Evolutionary conservation across 177 flowering plant genomes (phyloP).

Genomic region (Telopea speciosissima): DNA sequence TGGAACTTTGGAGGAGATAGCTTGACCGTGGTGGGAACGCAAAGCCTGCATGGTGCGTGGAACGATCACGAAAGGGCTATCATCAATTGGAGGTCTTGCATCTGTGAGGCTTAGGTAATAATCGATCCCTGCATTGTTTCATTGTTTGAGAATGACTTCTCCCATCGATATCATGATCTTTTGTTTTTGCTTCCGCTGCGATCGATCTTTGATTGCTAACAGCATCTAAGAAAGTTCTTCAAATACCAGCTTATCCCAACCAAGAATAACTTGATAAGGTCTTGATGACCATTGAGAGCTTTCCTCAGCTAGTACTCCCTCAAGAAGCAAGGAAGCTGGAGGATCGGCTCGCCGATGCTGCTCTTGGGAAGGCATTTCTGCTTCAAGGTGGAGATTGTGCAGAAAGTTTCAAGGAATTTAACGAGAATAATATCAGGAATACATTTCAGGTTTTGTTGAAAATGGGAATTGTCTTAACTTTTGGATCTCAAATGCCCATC

Average conservation of each 20-base stretch:
- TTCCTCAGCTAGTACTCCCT: constrained; percentile 51
- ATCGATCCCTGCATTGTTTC: too few relatives aligned
- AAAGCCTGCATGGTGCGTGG: too few relatives aligned
- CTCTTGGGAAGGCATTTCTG: constrained; percentile 49
- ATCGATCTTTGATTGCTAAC: too few relatives aligned
- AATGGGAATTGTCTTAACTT: constrained; percentile 51
- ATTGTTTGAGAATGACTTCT: too few relatives aligned
- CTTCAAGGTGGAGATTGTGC: constrained; percentile 41
- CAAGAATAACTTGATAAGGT: constrained; percentile 32
- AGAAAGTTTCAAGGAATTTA: constrained; percentile 48
- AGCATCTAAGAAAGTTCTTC: constrained; percentile 35
- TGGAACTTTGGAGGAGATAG: too few relatives aligned
- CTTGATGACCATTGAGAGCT: constrained; percentile 26
- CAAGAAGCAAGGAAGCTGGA: constrained; percentile 54
- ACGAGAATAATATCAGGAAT: constrained; percentile 46
- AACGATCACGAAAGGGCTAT: too few relatives aligned
- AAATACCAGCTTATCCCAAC: constrained; percentile 45
- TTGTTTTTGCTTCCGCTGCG: too few relatives aligned
- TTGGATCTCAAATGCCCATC: constrained; percentile 50
- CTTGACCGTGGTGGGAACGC: too few relatives aligned
- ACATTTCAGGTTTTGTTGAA: constrained; percentile 48
- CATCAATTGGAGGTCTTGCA: too few relatives aligned
- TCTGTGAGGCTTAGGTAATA: too few relatives aligned
- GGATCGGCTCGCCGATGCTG: constrained; percentile 44
- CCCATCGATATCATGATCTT: too few relatives aligned